phyloP scores from a whole-genome alignment of 176 grass and related monocot species.

The Rhynchospora breviuscula region DNA sequence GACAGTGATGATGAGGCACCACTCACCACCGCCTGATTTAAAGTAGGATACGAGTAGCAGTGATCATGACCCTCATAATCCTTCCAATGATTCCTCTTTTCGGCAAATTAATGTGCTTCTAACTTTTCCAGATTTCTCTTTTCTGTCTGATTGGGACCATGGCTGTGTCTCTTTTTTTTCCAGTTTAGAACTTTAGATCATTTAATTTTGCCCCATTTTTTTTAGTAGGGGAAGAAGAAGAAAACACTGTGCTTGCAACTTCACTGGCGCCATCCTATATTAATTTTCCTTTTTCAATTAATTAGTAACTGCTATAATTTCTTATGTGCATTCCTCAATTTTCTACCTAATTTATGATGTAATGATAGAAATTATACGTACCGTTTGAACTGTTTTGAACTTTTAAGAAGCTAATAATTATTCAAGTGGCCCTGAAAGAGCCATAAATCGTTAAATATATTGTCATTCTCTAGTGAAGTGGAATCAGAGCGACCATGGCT shows the following conservation, averaged over 20 bases:
- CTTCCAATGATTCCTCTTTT: constrained; percentile 13
- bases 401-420: neutral
- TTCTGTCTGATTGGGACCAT: neutral
- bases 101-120: neutral
- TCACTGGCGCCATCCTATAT: neutral
- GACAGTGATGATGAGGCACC: constrained; percentile 9
- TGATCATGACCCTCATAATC: constrained; percentile 16
- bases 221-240: neutral
- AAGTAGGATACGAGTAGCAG: neutral
- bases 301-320: too few relatives aligned
- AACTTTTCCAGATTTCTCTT: neutral
- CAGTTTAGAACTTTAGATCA: neutral
- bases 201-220: neutral
- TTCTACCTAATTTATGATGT: too few relatives aligned
- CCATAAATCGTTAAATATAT: too few relatives aligned
- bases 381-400: too few relatives aligned
- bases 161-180: neutral
- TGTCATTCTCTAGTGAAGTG: neutral
- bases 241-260: neutral
- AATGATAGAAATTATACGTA: neutral
- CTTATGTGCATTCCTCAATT: too few relatives aligned
- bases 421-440: neutral
- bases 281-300: too few relatives aligned
- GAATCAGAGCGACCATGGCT: neutral
- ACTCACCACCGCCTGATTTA: neutral